A percentile compares a stretch with the other conserved stretches of the same genome.
Evolutionary conservation across 108 stramenopile genomes (phyloP).

Genomic region (Skeletonema marinoi): DNA sequence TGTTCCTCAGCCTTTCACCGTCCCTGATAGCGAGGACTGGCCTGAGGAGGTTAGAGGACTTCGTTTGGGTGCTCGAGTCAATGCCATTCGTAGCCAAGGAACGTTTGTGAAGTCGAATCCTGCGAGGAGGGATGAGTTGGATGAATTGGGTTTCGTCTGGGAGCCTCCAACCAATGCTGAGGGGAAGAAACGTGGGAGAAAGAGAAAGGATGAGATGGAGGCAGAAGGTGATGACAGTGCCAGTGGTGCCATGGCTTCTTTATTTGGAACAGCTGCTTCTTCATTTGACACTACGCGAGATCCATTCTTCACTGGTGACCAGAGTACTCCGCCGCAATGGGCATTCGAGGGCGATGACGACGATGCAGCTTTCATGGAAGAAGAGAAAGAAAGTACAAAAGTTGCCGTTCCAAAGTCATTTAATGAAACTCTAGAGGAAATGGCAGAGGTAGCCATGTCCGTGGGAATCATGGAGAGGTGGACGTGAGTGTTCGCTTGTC

Average conservation of each 20-base stretch:
- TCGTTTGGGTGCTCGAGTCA: constrained; percentile 83
- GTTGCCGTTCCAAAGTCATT: constrained; percentile 48
- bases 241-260: constrained; percentile 11
- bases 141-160: constrained; percentile 87
- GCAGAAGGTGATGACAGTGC: constrained; percentile 33
- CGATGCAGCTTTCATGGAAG: constrained; percentile 34
- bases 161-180: constrained; percentile 56
- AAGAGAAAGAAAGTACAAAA: constrained; percentile 54
- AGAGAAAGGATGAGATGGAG: constrained; percentile 59
- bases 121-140: constrained; percentile 63
- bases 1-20: constrained; percentile 86
- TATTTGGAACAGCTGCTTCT: constrained; percentile 35
- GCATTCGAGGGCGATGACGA: constrained; percentile 60
- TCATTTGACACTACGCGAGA: constrained; percentile 21
- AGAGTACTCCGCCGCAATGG: constrained; percentile 67
- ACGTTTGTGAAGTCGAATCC: constrained; percentile 84
- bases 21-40: constrained; percentile 75
- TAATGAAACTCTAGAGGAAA: constrained; percentile 62
- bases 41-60: constrained; percentile 82
- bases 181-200: constrained; percentile 63
- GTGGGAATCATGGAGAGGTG: constrained; percentile 69
- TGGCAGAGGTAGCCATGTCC: constrained; percentile 62
- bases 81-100: constrained; percentile 89
- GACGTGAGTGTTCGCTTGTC: constrained; percentile 38
- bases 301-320: constrained; percentile 48